Conservation (phyloP, 2,329 filamentous ascomycete genomes). For the Arthrocladium fulminans region DNA sequence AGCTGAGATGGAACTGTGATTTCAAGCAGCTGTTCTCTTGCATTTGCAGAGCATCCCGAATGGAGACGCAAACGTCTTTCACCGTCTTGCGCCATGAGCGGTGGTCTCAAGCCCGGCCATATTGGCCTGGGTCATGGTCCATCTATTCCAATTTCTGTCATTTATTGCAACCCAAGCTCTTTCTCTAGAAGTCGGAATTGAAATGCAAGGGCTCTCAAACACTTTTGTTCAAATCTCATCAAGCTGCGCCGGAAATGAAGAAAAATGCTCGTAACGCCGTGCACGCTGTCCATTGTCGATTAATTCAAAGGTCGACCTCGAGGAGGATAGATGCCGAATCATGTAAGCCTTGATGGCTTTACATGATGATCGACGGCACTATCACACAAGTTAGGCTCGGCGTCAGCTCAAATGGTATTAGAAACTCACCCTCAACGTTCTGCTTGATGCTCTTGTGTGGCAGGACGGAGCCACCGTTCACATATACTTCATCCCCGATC, state of each 20-base stretch:
- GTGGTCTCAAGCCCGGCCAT: not conserved
- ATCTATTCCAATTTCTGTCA: not conserved
- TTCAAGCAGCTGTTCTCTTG: too few species aligned
- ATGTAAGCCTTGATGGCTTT: constrained; percentile 19
- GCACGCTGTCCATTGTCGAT: not conserved
- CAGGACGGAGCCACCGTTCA: constrained; percentile 90
- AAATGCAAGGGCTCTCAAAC: not conserved
- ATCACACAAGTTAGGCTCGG: constrained; percentile 3
- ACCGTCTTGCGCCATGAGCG: not conserved
- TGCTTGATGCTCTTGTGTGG: constrained; percentile 99
- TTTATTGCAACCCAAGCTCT: not conserved
- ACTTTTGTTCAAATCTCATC: constrained; percentile 1
- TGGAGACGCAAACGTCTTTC: too few species aligned
- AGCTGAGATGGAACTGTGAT: too few species aligned
- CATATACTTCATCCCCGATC: constrained; percentile 96
- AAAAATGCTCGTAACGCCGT: not conserved
- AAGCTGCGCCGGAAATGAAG: not conserved
- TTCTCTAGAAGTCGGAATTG: not conserved
- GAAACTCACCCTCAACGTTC: constrained; percentile 69
- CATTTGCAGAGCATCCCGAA: too few species aligned
- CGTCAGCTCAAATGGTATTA: not conserved
- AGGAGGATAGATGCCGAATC: not conserved
- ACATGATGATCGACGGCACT: constrained; percentile 45
- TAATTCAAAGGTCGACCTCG: not conserved
- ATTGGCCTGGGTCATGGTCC: not conserved